Evolutionary conservation across 352 stramenopile genomes (phyloP), one percentile per base, ranked within the genome.

Genomic region (Thraustochytrium sp.): DNA sequence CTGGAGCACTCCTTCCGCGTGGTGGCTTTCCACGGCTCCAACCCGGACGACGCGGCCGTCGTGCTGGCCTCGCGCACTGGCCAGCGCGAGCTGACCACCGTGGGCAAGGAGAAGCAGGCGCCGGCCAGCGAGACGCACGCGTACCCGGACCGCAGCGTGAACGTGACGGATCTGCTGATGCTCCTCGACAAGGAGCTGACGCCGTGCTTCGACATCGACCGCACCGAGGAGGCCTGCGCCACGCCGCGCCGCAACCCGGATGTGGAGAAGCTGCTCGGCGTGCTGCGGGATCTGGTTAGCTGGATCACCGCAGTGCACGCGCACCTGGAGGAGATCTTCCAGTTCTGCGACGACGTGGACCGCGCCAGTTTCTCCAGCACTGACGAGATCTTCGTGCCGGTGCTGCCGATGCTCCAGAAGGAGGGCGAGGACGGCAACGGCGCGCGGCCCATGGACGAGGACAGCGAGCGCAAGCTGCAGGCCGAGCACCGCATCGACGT

Each of bases 161-260:
- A 65, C 53, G n/a, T 55, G 18, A 64, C 40, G 34, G 3, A 68
- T 2, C 37, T 54, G 11, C 13, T 75, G 3, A 9, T 21, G 31
- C 13, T 44, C 0, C 46, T 64, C 46, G 11, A 55, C 48, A 61
- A 80, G 48, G 37, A 51, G 0, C 9, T 8, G n/a, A 11, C 9
- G 9, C n/a, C n/a, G 4, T 21, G 8, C 34, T 82, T 86, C 44
- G 13, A 16, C 3, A 86, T 86, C 34, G 76, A 86, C 40, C 38
- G 82, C 1, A 65, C 49, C 3, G 3, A 63, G 16, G 34, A 31
- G 23, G 72, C 23, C 26, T 86, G 82, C 53, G 18, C 80, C 48
- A 86, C 82, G 44, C 82, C 82, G 18, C 18, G 8, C 13, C 53
- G 76, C 21, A 86, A 86, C 34, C 37, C 59, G 26, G 54, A 86